phyloP scores from a whole-genome alignment of 768 basidiomycete genomes.

The Butyriboletus loyo region DNA sequence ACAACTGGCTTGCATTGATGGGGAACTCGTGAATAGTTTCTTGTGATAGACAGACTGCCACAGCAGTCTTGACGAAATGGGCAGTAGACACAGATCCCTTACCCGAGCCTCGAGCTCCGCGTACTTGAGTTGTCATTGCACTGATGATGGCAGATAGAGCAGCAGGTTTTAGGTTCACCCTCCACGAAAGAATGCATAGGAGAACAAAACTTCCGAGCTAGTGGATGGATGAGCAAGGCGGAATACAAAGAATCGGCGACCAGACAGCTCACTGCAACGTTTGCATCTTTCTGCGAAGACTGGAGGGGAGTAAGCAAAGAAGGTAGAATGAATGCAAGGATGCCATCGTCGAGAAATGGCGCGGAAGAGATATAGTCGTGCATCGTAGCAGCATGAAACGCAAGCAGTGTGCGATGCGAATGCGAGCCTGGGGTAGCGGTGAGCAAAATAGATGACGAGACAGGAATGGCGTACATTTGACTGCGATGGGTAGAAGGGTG shows the following conservation, averaged over 20 bases:
- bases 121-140: conserved; percentile 51
- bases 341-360: conserved; percentile 60
- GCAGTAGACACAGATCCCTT: conserved; percentile 41
- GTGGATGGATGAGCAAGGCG: not conserved
- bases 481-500: conserved; percentile 56
- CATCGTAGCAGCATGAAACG: conserved; percentile 77
- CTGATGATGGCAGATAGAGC: conserved; percentile 60
- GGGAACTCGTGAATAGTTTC: conserved; percentile 48
- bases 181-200: conserved; percentile 66
- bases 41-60: conserved; percentile 67
- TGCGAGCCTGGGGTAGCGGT: conserved; percentile 29
- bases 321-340: conserved; percentile 61
- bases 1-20: conserved; percentile 39
- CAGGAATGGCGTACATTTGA: conserved; percentile 38
- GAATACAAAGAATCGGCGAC: not conserved
- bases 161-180: conserved; percentile 52
- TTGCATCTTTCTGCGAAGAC: conserved; percentile 42
- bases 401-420: conserved; percentile 68
- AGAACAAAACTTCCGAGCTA: conserved; percentile 76
- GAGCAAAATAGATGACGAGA: not conserved
- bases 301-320: conserved; percentile 60
- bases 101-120: conserved; percentile 15
- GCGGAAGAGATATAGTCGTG: conserved; percentile 72
- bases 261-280: conserved; percentile 44
- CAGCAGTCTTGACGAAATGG: conserved; percentile 62